Evolutionary conservation across 2,329 filamentous ascomycete genomes (phyloP).

Genomic region (Penicillium vulpinum): DNA sequence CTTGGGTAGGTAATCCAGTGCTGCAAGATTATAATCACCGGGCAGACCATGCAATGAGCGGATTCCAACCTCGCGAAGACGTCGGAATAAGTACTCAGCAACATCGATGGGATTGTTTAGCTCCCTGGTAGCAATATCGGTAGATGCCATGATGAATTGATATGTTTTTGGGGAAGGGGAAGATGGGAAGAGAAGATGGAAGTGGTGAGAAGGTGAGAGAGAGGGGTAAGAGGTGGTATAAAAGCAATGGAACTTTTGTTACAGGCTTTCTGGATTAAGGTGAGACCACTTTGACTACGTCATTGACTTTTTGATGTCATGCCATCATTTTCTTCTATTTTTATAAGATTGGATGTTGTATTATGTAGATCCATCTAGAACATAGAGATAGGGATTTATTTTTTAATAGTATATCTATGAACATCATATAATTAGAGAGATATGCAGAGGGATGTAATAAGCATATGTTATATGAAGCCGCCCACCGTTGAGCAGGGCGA

Average conservation of each 20-base stretch:
- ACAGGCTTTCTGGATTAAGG: not conserved
- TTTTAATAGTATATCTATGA: too few relatives aligned
- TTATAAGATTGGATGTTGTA: not conserved
- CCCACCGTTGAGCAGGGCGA: too few relatives aligned
- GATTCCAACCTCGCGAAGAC: constrained; percentile 52
- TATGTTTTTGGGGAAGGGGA: not conserved
- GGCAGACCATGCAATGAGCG: constrained; percentile 54
- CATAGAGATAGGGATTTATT: not conserved
- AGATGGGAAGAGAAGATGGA: not conserved
- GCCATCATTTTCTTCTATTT: constrained; percentile 5
- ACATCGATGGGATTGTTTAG: constrained; percentile 48
- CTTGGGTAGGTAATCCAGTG: constrained; percentile 59
- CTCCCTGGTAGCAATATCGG: constrained; percentile 46
- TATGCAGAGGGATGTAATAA: not conserved
- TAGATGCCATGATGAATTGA: constrained; percentile 31
- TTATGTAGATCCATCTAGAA: not conserved
- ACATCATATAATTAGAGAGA: too few relatives aligned
- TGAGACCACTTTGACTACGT: constrained; percentile 19
- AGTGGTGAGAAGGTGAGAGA: not conserved
- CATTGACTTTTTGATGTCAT: constrained; percentile 29
- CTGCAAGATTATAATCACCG: constrained; percentile 67
- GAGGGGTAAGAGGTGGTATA: not conserved
- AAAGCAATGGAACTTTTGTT: constrained; percentile 2
- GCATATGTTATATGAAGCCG: constrained; percentile 3
- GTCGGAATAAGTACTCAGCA: constrained; percentile 52